Conservation (phyloP, 257 asterid species). For the Echium plantagineum region DNA sequence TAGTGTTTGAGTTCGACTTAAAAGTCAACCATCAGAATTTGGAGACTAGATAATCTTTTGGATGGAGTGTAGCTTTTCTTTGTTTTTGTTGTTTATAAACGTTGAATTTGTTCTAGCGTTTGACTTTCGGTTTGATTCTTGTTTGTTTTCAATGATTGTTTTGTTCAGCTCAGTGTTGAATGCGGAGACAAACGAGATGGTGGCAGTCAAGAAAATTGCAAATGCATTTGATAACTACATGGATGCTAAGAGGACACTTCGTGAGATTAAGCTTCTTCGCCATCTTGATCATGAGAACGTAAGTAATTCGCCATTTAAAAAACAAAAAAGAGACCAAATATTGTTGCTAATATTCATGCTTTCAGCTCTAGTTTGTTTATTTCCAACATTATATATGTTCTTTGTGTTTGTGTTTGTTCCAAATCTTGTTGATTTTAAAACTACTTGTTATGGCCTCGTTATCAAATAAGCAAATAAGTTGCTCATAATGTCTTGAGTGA, state of each 20-base stretch:
- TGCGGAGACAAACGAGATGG: conserved; percentile 85
- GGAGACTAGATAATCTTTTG: not conserved
- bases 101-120: no score
- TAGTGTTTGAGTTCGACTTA: no score
- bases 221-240: conserved; percentile 86
- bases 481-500: not conserved
- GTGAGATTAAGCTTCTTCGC: conserved; percentile 97
- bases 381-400: no score
- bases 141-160: not conserved
- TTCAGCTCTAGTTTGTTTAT: not conserved
- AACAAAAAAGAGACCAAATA: not conserved
- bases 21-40: no score
- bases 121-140: not conserved
- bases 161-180: conserved; percentile 69
- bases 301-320: conserved; percentile 7
- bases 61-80: not conserved
- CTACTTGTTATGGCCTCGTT: not conserved
- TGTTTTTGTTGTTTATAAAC: not conserved
- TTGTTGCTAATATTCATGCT: not conserved
- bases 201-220: conserved; percentile 90
- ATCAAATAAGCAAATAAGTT: not conserved
- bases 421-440: no score
- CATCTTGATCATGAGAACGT: conserved; percentile 95
- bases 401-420: not conserved
- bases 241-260: conserved; percentile 91